Evolutionary conservation across 2,329 filamentous ascomycete species (phyloP).

Genomic region (Xylogone sp.): DNA sequence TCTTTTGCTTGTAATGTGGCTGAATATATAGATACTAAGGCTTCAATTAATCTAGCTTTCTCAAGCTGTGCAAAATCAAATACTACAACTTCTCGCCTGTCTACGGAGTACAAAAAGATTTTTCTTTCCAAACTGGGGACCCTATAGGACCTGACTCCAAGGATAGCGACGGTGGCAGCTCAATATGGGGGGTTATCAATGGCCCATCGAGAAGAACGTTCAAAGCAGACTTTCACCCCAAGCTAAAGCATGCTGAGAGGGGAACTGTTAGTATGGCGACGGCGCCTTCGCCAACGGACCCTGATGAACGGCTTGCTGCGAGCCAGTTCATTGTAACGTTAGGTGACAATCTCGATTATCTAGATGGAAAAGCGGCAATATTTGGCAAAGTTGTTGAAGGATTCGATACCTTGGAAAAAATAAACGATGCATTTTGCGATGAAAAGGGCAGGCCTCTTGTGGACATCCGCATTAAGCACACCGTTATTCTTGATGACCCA

Average conservation of each 20-base stretch:
- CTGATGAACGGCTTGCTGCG: constrained; percentile 76
- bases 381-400: constrained; percentile 96
- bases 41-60: constrained; percentile 61
- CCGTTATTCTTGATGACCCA: constrained; percentile 86
- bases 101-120: constrained; percentile 88
- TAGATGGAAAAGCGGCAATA: constrained; percentile 91
- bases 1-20: constrained; percentile 29
- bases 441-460: constrained; percentile 82
- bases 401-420: constrained; percentile 89
- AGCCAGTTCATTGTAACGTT: constrained; percentile 95
- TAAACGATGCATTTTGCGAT: constrained; percentile 87
- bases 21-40: constrained; percentile 54
- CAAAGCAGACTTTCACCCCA: constrained; percentile 77
- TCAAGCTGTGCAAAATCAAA: constrained; percentile 98
- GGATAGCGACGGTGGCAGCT: constrained; percentile 87
- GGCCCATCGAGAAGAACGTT: constrained; percentile 72
- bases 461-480: constrained; percentile 93
- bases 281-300: constrained; percentile 68
- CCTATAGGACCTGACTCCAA: constrained; percentile 81
- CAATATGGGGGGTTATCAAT: constrained; percentile 83
- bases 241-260: constrained; percentile 82
- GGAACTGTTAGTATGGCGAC: constrained; percentile 99
- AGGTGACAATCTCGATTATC: constrained; percentile 81
- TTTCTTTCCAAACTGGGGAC: constrained; percentile 95
- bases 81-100: constrained; percentile 98